Evolutionary conservation across 345 rosid species (phyloP).

Genomic region (Ceriops decandra): DNA sequence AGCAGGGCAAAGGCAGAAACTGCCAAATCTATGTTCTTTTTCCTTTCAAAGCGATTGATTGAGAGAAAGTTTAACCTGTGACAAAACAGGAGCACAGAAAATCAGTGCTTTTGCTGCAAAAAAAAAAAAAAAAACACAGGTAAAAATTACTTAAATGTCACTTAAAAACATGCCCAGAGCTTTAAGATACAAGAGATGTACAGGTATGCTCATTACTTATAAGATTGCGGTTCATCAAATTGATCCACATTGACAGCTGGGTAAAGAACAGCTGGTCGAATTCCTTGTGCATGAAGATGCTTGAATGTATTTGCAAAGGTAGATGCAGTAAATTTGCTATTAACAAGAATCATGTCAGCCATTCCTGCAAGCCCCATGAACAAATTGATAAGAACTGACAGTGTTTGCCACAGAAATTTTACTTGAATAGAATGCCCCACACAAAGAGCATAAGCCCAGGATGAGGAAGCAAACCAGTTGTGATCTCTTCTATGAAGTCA

Average conservation of each 20-base stretch:
- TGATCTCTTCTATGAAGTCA: slow-evolving; percentile 70
- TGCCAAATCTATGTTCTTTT: slow-evolving; percentile 85
- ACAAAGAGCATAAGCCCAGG: background rate
- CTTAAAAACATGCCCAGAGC: slow-evolving; percentile 11
- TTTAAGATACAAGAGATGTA: slow-evolving; percentile 33
- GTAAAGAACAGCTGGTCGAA: slow-evolving; percentile 72
- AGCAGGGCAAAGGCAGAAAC: slow-evolving; percentile 79
- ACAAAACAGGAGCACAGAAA: slow-evolving; percentile 1
- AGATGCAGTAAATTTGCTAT: slow-evolving; percentile 79
- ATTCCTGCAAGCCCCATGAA: slow-evolving; percentile 48
- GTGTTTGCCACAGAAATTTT: background rate
- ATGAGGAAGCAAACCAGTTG: slow-evolving; percentile 53
- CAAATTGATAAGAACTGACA: background rate
- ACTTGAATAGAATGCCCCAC: background rate
- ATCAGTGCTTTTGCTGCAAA: background rate
- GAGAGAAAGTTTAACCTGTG: slow-evolving; percentile 80
- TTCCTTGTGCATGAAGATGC: slow-evolving; percentile 63
- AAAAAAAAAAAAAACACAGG: background rate
- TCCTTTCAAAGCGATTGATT: slow-evolving; percentile 85
- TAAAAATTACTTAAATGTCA: background rate
- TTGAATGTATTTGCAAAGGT: slow-evolving; percentile 84
- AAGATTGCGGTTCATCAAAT: slow-evolving; percentile 51
- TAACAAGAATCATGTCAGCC: slow-evolving; percentile 88
- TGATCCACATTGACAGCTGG: slow-evolving; percentile 86
- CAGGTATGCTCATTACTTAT: slow-evolving; percentile 46